A percentile compares a stretch with the other conserved stretches of the same genome.
phyloP scores from a whole-genome alignment of 2,329 filamentous ascomycete species.

The Aspergillus sojae region DNA sequence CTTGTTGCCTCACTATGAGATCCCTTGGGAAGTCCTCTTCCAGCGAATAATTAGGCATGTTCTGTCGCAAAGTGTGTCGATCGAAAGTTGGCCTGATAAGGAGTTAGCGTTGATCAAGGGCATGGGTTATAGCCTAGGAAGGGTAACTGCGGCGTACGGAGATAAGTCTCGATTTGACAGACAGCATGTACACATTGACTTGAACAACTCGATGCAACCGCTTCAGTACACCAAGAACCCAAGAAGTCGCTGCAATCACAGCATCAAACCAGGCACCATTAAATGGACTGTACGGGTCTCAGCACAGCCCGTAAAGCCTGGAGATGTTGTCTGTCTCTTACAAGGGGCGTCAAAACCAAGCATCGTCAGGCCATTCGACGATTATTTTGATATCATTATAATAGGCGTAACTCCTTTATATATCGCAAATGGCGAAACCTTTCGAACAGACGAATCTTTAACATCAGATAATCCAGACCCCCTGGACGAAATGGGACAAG shows the following conservation, averaged over 20 bases:
- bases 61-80: background rate
- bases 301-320: background rate
- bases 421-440: background rate
- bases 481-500: background rate
- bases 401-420: background rate
- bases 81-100: background rate
- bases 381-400: background rate
- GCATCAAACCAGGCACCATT: no score
- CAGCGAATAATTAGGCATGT: background rate
- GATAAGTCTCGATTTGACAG: background rate
- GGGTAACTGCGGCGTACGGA: background rate
- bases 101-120: background rate
- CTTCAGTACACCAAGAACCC: background rate
- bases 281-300: background rate
- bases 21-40: background rate
- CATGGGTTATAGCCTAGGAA: background rate
- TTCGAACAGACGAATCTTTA: no score
- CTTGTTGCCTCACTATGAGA: background rate
- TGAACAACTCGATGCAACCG: no score
- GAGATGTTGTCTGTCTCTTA: slow-evolving; percentile 1
- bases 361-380: background rate
- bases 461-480: background rate
- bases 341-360: background rate
- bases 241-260: background rate
- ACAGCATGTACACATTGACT: background rate